Base-by-base conservation (phyloP, 345 rosid genomes). In the Trapa bicornis region DNA sequence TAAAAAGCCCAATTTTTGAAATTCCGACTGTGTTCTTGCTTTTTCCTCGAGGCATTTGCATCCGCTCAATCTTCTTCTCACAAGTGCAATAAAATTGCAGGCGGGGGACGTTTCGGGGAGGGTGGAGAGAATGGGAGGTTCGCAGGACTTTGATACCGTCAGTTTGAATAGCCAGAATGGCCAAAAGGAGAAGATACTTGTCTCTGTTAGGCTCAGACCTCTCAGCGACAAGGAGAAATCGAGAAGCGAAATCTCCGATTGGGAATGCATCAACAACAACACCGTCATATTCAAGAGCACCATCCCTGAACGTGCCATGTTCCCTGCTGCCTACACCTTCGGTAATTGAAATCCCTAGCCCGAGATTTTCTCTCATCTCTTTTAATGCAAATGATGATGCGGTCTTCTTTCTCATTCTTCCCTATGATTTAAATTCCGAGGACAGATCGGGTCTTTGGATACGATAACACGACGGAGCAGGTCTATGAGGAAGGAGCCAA, bases 401-500 rank as follows among this genome's bases (percentile, higher is more conserved):
- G 38, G 45, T 29, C 9, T 47, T 17, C 50, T 45, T 47, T 17
- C 50, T 45, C 36, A 14, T 16, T 2, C 37, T 64, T 29, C 33
- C 3, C 41, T 48, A n/a, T 11, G 22, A 10, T 71, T 45, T 54
- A 15, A 15, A 12, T 69, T 32, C 15, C 32, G 29, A 47, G n/a
- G 47, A 56, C 68, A 81, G 85, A 81, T 65, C 79, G 82, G 64
- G 82, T 81, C 41, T 81, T 78, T 64, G 78, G 85, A 15, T 58
- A 64, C 29, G 80, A 76, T 32, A 64, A 73, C 70, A 6, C 71
- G n/a, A 81, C 85, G 47, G 70, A 66, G 66, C 73, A 81, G 75
- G 82, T 81, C 12, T 81, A 81, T 13, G 68, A 74, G 65, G 85
- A 74, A 72, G 85, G 75, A 22, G 82, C 78, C 36, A 81, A 74